A percentile compares a stretch with the other conserved stretches of the same genome.
Conservation (phyloP, 768 basidiomycete species). For the Albatrellus ellisii region DNA sequence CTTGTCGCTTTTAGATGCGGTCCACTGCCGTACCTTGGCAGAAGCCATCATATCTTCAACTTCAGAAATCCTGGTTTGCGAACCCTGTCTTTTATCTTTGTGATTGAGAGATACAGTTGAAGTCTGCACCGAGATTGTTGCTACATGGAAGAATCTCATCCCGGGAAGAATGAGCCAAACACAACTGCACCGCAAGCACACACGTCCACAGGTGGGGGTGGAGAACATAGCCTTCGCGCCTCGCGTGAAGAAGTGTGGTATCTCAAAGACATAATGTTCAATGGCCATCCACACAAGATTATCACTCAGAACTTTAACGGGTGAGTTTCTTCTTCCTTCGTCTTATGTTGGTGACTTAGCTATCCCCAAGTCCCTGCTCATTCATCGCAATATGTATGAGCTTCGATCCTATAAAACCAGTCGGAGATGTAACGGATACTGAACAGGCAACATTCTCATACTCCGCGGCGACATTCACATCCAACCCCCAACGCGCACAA, state of each 20-base stretch:
- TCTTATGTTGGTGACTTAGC: background rate
- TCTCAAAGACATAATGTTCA: conserved; percentile 55
- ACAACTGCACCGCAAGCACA: background rate
- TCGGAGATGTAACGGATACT: background rate
- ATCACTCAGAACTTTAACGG: conserved; percentile 81
- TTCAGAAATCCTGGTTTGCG: no score
- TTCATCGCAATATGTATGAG: conserved; percentile 78
- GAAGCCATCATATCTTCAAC: no score
- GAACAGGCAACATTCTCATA: conserved; percentile 77
- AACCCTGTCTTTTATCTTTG: no score
- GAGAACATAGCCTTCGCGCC: background rate
- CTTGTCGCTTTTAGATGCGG: no score
- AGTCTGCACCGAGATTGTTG: no score
- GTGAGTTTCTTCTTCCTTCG: conserved; percentile 26
- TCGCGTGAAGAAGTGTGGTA: conserved; percentile 54
- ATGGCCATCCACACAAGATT: conserved; percentile 35
- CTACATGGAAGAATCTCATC: no score
- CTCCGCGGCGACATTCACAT: conserved; percentile 74
- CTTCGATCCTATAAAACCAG: background rate
- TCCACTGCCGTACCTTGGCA: no score
- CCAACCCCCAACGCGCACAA: conserved; percentile 45
- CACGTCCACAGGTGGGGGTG: background rate
- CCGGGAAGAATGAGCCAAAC: no score
- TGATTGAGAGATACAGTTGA: no score
- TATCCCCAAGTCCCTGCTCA: conserved; percentile 61